Evolutionary conservation across 1,139 yeast genomes (phyloP), one percentile per base, ranked within the genome.

Genomic region (Sugiyamaella pinicola): DNA sequence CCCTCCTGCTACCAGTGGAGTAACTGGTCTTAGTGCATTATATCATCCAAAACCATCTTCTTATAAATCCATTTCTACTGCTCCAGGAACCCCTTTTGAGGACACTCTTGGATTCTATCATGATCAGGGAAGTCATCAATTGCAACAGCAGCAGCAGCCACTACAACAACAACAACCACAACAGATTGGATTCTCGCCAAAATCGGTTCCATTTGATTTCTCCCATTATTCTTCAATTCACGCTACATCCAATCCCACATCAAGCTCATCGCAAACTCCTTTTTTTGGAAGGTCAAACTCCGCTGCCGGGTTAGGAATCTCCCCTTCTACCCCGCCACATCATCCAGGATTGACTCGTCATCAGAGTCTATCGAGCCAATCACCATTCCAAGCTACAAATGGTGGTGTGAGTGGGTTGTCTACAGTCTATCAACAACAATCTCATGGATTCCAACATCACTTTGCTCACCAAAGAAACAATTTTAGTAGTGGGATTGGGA

Each of bases 321-420:
- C 60, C 19, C 55, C 57, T n/a, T 58, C 59, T 29, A 40, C 60
- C 15, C 55, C 57, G 21, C 60, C 59, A 18, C 56, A 54, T 13
- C 49, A 49, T 35, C 41, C 46, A 5, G 51, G 55, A 13, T 31
- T 50, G 21, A 24, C 48, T 26, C 42, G 51, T 13, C 52, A 44
- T 40, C 54, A 50, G 43, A 41, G 51, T 44, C 29, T 52, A 15
- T 47, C 56, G 10, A 34, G 38, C 26, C 51, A 46, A 15, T 38
- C 42, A 29, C 49, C 49, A 10, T 44, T 51, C 19, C 49, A 48
- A 34, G 38, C 29, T 34, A 31, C 41, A 15, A 24, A 53, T 22
- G 50, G 50, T n/a, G 45, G 48, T 19, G 35, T 31, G 35, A 38
- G 42, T 41, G 42, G 49, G 38, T 42, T 47, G 18, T 39, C 44